A percentile compares a stretch with the other conserved stretches of the same genome.
phyloP scores from a whole-genome alignment of 1,284 basidiomycete genomes.

The Puccinia sorghi region DNA sequence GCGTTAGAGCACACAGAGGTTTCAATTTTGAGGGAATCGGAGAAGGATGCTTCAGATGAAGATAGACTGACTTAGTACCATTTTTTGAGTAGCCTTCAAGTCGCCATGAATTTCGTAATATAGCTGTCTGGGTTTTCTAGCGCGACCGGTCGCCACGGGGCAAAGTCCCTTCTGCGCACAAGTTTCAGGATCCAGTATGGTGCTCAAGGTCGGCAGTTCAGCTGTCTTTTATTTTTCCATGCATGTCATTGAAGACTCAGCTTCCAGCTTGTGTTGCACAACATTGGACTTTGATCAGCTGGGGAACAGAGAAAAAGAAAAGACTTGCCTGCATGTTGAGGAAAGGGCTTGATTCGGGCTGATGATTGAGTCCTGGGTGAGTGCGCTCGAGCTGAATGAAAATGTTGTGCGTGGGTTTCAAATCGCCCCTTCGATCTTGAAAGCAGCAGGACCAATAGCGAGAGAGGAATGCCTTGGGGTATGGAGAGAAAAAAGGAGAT shows the following conservation, averaged over 20 bases:
- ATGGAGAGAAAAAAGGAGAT: too few species aligned
- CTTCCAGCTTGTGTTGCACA: too few species aligned
- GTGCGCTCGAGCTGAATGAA: not conserved
- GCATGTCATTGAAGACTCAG: too few species aligned
- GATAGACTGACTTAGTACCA: constrained; percentile 3
- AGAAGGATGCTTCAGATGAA: not conserved
- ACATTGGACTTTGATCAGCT: not conserved
- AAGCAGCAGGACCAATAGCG: not conserved
- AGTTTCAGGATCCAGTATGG: constrained; percentile 58
- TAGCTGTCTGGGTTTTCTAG: not conserved
- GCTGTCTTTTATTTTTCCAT: not conserved
- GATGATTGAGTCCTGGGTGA: not conserved
- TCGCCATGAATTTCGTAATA: constrained; percentile 47
- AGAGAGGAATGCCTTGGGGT: too few species aligned
- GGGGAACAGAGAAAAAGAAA: not conserved
- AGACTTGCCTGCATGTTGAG: not conserved
- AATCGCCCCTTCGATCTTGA: not conserved
- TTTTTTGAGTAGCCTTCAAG: constrained; percentile 52
- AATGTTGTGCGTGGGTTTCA: too few species aligned
- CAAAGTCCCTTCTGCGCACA: constrained; percentile 70
- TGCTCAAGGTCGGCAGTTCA: constrained; percentile 11
- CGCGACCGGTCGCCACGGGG: constrained; percentile 61
- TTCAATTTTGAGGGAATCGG: not conserved
- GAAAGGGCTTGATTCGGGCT: not conserved
- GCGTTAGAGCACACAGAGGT: not conserved